Base-by-base conservation (phyloP, 1,284 basidiomycete species). In the Cystobasidium sp. region DNA sequence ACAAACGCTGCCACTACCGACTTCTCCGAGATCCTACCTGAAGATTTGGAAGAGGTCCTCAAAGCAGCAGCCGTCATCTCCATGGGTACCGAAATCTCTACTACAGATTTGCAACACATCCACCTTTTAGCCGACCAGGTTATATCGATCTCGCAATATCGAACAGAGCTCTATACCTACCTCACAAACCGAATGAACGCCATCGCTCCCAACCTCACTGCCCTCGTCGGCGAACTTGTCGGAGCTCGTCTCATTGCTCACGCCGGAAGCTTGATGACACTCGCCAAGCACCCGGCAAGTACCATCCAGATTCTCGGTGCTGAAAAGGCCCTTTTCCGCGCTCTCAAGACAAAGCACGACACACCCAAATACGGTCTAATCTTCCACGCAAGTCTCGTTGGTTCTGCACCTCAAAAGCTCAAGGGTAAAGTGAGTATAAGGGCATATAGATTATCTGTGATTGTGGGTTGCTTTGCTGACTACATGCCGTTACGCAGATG, bases 71-170 rank as follows among this genome's bases (percentile, higher is more conserved):
- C 94, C 49, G 92, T 93, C 84, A 92, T 97, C 76, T 96, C 93
- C 37, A 99, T 99, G 96, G 96, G 96, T 80, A 98, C 96, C 56
- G 96, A 98, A 85, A 97, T 99, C 77, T 94, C 94, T 66, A 93
- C 97, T 77, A 89, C 91, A 59, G 96, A 99, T 82, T 93, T 99
- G 81, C 86, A 88, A 39, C 95, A 99, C 86, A 98, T 98, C 83
- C 88, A 94, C 84, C 90, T 92, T 56, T 88, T 98, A 31, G 96
- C 93, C 82, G 95, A 98, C 84, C 97, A 98, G 84, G 94, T 99
- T 80, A 79, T 80, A 67, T 80, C 79, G 46, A 80, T 99, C 75
- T 89, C 93, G 39, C 92, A 95, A 79, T 99, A 99, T 86, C 90
- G 96, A 80, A 93, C 94, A 84, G 92, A 90, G 68, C 87, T 99